These are phyloP conservation scores for Penicillium sp. DNA, from an alignment of 2,329 filamentous ascomycete species.

Conservation along the genomic window DNA sequence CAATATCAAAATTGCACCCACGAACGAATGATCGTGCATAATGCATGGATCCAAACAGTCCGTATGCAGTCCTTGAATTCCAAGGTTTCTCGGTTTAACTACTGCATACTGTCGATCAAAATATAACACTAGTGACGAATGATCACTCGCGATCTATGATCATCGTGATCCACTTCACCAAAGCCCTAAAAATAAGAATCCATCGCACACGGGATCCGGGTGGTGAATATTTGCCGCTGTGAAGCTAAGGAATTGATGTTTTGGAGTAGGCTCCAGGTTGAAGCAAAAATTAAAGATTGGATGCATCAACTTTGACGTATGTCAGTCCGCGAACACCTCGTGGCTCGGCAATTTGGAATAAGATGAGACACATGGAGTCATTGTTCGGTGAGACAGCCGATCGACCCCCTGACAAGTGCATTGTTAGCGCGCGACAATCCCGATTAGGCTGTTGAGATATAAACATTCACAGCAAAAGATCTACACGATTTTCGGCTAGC, in stretches of 20 bases:
- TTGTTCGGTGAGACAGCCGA: neutral
- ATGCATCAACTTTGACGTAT: neutral
- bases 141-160: neutral
- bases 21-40: neutral
- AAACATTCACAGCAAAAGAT: neutral
- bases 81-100: neutral
- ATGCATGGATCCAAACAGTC: neutral
- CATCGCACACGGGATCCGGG: neutral
- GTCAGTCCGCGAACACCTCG: neutral
- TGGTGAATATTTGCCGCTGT: neutral
- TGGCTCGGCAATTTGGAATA: neutral
- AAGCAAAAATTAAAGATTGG: neutral
- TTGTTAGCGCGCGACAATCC: constrained; percentile 7
- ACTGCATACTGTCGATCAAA: constrained; percentile 8
- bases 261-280: neutral
- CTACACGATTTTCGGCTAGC: neutral
- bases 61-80: neutral
- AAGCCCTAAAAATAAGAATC: constrained; percentile 8
- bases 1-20: neutral
- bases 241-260: neutral
- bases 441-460: neutral
- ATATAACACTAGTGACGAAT: constrained; percentile 4
- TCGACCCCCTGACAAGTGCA: constrained; percentile 4
- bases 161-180: constrained; percentile 3
- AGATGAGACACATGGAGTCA: neutral